phyloP scores from a whole-genome alignment of 2,329 filamentous ascomycete species.

The Ceratocystis variospora region DNA sequence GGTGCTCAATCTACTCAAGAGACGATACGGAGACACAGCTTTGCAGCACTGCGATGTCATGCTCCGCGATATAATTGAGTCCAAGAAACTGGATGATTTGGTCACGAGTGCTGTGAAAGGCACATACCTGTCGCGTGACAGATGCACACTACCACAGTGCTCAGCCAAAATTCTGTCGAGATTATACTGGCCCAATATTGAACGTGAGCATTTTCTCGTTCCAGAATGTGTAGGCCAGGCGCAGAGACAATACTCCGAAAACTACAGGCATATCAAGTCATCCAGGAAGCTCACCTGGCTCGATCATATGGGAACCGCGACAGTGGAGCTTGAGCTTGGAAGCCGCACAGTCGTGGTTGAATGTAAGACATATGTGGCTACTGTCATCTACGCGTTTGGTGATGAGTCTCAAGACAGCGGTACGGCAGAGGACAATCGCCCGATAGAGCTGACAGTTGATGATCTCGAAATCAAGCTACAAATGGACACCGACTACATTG shows the following conservation, averaged over 20 bases:
- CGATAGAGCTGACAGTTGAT: conserved; percentile 28
- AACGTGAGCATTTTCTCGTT: conserved; percentile 53
- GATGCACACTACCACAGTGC: conserved; percentile 28
- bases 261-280: conserved; percentile 68
- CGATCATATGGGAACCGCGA: conserved; percentile 65
- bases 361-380: conserved; percentile 72
- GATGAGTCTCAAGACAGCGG: conserved; percentile 22
- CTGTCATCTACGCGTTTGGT: conserved; percentile 68
- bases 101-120: conserved; percentile 12
- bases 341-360: conserved; percentile 63
- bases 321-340: conserved; percentile 66
- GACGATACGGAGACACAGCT: conserved; percentile 70
- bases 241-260: conserved; percentile 56
- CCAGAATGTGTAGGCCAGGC: conserved; percentile 44
- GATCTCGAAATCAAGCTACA: conserved; percentile 45
- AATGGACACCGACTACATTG: conserved; percentile 62
- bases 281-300: conserved; percentile 82
- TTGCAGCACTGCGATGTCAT: conserved; percentile 94
- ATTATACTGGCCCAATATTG: conserved; percentile 76
- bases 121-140: not conserved
- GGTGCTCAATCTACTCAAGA: conserved; percentile 74
- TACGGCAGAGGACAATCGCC: conserved; percentile 29
- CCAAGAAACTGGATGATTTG: conserved; percentile 49
- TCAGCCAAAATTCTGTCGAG: conserved; percentile 80
- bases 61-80: conserved; percentile 85